A percentile compares a stretch with the other conserved stretches of the same genome.
These are phyloP conservation scores for Tylopilus vinaceipallidus DNA, from an alignment of 768 basidiomycete genomes.

Conservation along the genomic window DNA sequence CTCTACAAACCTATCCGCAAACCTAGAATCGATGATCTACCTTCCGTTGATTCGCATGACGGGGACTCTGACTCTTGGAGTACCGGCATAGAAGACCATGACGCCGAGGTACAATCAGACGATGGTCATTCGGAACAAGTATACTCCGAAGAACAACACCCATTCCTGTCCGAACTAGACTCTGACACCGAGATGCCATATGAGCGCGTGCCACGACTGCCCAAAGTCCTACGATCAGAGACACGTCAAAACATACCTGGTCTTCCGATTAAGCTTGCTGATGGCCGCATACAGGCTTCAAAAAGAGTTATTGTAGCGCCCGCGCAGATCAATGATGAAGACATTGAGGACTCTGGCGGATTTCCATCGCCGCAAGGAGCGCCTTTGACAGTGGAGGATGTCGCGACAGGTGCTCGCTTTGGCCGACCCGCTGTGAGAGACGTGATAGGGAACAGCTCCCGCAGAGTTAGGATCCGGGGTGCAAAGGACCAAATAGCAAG, in stretches of 20 bases:
- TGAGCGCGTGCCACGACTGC: slow-evolving; percentile 59
- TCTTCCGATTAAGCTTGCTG: slow-evolving; percentile 83
- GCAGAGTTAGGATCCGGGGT: slow-evolving; percentile 61
- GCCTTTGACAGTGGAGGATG: slow-evolving; percentile 53
- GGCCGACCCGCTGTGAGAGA: slow-evolving; percentile 80
- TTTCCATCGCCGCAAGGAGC: slow-evolving; percentile 27
- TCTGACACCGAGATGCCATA: slow-evolving; percentile 77
- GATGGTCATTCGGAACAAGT: slow-evolving; percentile 4
- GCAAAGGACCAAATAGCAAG: slow-evolving; percentile 94
- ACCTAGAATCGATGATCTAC: slow-evolving; percentile 55
- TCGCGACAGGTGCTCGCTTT: slow-evolving; percentile 81
- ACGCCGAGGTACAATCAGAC: slow-evolving; percentile 21
- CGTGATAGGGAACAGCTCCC: slow-evolving; percentile 64
- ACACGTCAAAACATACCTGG: slow-evolving; percentile 53
- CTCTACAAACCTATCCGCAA: slow-evolving; percentile 56
- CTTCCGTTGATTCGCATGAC: slow-evolving; percentile 65
- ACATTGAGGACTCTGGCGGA: slow-evolving; percentile 37
- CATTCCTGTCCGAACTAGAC: slow-evolving; percentile 15
- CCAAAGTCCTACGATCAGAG: slow-evolving; percentile 42
- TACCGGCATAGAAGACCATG: slow-evolving; percentile 40
- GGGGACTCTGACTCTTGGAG: slow-evolving; percentile 55
- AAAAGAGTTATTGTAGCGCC: slow-evolving; percentile 32
- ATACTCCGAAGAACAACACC: slow-evolving; percentile 9
- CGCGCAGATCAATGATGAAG: slow-evolving; percentile 22
- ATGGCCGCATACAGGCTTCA: slow-evolving; percentile 71